Percentiles rank a stretch among this genome's conserved stretches.
phyloP scores from a whole-genome alignment of 768 basidiomycete species.

The Boletus tomentosulus region DNA sequence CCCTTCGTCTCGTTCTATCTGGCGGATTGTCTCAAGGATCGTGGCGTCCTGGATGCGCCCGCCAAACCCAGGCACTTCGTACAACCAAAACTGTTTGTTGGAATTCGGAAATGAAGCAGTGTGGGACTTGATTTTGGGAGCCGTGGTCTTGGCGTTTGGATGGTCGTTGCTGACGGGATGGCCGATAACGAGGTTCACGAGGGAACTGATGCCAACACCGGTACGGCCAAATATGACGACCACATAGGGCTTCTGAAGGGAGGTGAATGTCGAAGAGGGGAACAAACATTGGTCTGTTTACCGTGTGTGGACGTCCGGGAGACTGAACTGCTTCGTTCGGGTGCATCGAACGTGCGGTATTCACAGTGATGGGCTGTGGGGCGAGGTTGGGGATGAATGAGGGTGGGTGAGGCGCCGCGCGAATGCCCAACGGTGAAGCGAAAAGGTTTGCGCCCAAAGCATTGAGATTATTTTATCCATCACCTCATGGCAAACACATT shows the following conservation, averaged over 20 bases:
- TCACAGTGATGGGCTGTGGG: neutral
- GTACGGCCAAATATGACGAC: conserved; percentile 29
- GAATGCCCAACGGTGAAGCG: neutral
- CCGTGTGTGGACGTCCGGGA: neutral
- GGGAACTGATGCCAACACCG: conserved; percentile 27
- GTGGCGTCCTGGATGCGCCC: conserved; percentile 2
- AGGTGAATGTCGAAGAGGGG: neutral
- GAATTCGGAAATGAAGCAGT: neutral
- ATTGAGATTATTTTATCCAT: neutral
- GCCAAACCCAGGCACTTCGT: conserved; percentile 21
- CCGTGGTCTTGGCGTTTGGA: conserved; percentile 5
- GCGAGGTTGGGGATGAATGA: neutral
- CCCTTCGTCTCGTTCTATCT: conserved; percentile 10
- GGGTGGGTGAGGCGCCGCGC: neutral
- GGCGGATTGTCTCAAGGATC: conserved; percentile 14
- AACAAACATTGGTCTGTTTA: neutral
- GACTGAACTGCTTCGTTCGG: neutral
- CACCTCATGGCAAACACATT: conserved; percentile 17
- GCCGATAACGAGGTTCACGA: conserved; percentile 26
- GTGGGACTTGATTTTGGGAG: neutral
- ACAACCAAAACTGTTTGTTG: conserved; percentile 8
- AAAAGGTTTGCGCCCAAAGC: neutral
- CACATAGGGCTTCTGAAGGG: conserved; percentile 11
- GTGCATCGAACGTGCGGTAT: neutral
- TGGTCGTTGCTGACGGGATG: conserved; percentile 13